Evolutionary conservation across 2,329 filamentous ascomycete species (phyloP), one percentile per base, ranked within the genome.

Genomic region (Trichophyton verrucosum): DNA sequence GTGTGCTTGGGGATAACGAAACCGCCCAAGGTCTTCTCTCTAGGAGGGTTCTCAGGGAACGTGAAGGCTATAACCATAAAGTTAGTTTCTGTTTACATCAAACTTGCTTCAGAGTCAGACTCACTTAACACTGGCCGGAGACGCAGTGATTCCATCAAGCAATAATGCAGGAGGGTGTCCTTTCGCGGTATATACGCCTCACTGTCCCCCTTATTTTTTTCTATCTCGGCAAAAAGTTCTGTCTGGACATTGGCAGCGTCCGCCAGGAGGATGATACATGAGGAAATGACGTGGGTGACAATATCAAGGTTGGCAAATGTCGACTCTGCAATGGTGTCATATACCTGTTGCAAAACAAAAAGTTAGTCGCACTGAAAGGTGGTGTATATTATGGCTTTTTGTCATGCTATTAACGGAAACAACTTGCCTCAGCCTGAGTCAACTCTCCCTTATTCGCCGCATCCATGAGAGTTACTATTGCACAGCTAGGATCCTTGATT

Each of bases 281-380:
- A 80, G 0, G 74, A 73, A 0, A 79, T 56, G 1, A 66, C 75
- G 2, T 74, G 73, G 1, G 72, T 72, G 0, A 76, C 77, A 6
- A 80, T 76, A 61, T 80, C 78, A 0, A 80, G 69, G 61, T 80
- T 79, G 1, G 75, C 77, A 61, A 73, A 80, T 0, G 79, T 70
- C 51, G 72, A 71, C 64, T 80, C 78, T 61, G 79, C 77, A 3
- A 79, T 64, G 0, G 78, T 79, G 30, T 78, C 77, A 0, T 74
- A 65, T 17, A 44, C 40, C 40, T 44, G n/a, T 44, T 44, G n/a
- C 40, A 17, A 44, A n/a, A 44, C 1, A 7, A 44, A n/a, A 11
- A 7, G 40, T 44, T 44, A 44, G n/a, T 30, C 27, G 6, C 27
- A 6, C 6, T 30, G 27, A 30, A 30, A 7, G 6, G 27, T 7